Evolutionary conservation across 805 yeast species (phyloP), one percentile per base, ranked within the genome.

Genomic region (Maudiozyma serrabonitensis): DNA sequence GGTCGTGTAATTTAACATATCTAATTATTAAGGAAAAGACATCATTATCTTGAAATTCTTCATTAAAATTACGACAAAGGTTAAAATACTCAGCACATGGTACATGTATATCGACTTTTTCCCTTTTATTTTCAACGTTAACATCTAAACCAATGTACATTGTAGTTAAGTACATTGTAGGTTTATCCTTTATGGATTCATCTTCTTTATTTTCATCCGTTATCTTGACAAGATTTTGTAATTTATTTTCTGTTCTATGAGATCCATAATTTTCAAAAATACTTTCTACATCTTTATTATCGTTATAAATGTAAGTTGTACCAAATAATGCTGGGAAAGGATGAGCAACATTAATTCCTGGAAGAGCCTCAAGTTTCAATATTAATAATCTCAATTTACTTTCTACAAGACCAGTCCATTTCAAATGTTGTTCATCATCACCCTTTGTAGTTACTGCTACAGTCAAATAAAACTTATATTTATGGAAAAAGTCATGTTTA

Each of bases 391-490:
- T 78, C 42, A 91, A 65, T 67, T 84, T 87, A 58, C 95, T 82
- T 66, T 93, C 98, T 11, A 93, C 91, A 71, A 91, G 72, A 9
- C 99, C 98, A 56, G 87, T 81, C 95, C 95, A 93, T 58, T 84
- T 85, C 50, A 82, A 68, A 60, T 91, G 96, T 49, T 89, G 89
- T 62, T 89, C 98, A 50, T 79, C 78, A 1, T 77, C 69, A 7
- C 84, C 85, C 53, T 72, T 75, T 0, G 97, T 84, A 1, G 86
- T 80, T 0, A 89, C 91, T 49, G 86, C 81, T 2, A 91, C 74
- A 32, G 93, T 84, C 48, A 93, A 67, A 63, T 93, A 93, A 66
- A 87, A 87, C 64, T 88, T 91, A 69, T 93, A 91, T 53, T 75
- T 76, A 63, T 73, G 77, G 69, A 93, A 93, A 62, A 88, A 93